These are phyloP conservation scores for Alternaria ventricosa DNA, from an alignment of 2,329 filamentous ascomycete genomes.

Conservation along the genomic window DNA sequence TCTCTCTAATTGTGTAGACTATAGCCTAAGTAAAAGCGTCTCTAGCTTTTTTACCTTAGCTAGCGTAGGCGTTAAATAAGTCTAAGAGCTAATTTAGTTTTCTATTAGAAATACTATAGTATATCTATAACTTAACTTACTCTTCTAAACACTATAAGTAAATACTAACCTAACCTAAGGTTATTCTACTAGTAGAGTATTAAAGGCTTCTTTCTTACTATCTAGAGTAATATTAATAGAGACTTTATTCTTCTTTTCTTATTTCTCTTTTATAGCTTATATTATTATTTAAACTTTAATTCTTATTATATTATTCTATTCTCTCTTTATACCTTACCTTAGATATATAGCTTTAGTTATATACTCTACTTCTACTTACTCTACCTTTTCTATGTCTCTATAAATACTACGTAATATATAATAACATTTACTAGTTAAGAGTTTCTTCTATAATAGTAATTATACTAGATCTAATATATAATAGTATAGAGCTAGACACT, in stretches of 20 bases:
- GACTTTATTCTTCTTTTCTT: constrained; percentile 7
- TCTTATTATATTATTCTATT: constrained; percentile 8
- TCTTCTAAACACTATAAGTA: constrained; percentile 4
- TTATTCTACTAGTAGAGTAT: constrained; percentile 8
- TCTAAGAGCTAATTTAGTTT: constrained; percentile 5
- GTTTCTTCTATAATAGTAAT: constrained; percentile 15
- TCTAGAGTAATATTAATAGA: constrained; percentile 9
- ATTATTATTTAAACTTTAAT: constrained; percentile 8
- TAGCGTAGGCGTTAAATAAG: constrained; percentile 15
- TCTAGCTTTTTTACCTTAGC: constrained; percentile 20
- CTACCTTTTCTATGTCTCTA: constrained; percentile 2
- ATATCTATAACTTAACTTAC: not conserved
- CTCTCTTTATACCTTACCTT: constrained; percentile 6
- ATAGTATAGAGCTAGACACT: constrained; percentile 16
- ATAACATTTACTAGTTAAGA: constrained; percentile 12
- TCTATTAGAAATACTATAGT: constrained; percentile 1
- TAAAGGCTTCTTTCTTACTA: constrained; percentile 13
- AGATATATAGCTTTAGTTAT: constrained; percentile 4
- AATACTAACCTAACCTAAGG: constrained; percentile 1
- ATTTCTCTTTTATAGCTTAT: constrained; percentile 1
- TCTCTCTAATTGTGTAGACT: constrained; percentile 15
- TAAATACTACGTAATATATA: constrained; percentile 6
- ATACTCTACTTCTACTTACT: constrained; percentile 6
- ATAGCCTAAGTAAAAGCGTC: constrained; percentile 8
- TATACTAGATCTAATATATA: constrained; percentile 13